These are phyloP conservation scores for Globisporangium apiculatum DNA, from an alignment of 352 stramenopile genomes.

Conservation along the genomic window DNA sequence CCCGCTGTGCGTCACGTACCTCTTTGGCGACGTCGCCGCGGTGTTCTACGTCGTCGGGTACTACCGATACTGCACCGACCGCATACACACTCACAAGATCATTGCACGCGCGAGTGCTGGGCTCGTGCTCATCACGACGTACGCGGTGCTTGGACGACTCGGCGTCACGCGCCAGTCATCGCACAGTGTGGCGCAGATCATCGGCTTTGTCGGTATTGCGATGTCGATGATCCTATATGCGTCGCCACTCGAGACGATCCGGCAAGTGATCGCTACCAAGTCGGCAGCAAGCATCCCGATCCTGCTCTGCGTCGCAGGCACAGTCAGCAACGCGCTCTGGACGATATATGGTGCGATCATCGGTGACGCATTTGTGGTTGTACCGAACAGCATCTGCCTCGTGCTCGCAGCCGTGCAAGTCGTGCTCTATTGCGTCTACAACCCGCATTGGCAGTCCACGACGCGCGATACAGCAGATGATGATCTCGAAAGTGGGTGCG, in stretches of 20 bases:
- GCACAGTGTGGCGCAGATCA: slow-evolving; percentile 10
- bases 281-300: slow-evolving; percentile 25
- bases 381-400: slow-evolving; percentile 30
- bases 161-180: slow-evolving; percentile 10
- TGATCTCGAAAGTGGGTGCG: too few relatives aligned
- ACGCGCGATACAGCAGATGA: too few relatives aligned
- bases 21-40: slow-evolving; percentile 6
- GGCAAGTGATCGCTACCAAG: slow-evolving; percentile 20
- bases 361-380: slow-evolving; percentile 23
- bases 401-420: slow-evolving; percentile 30
- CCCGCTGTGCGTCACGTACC: slow-evolving; percentile 11
- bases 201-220: slow-evolving; percentile 22
- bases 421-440: slow-evolving; percentile 26
- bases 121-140: slow-evolving; percentile 15
- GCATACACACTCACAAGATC: slow-evolving; percentile 6
- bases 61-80: slow-evolving; percentile 14
- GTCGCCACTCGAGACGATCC: slow-evolving; percentile 25
- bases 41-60: slow-evolving; percentile 12
- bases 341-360: slow-evolving; percentile 24
- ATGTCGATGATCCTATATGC: slow-evolving; percentile 26
- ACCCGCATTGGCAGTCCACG: background rate
- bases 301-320: slow-evolving; percentile 18
- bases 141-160: slow-evolving; percentile 14
- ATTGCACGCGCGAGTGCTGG: slow-evolving; percentile 1
- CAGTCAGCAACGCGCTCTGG: slow-evolving; percentile 30